Evolutionary conservation across 352 stramenopile genomes (phyloP).

Genomic region (Blastocystis sp.): DNA sequence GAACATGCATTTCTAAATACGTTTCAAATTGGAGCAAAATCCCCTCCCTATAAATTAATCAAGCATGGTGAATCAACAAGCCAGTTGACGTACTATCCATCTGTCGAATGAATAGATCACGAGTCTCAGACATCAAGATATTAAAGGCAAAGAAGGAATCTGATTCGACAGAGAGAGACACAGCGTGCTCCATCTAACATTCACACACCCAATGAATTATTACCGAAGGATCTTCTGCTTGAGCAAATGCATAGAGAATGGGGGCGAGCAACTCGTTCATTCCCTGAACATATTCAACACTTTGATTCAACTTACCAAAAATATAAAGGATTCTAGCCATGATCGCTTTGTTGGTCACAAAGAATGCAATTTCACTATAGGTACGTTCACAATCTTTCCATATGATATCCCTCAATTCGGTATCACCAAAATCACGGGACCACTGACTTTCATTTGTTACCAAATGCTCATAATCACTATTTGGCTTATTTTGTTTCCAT

Average conservation of each 20-base stretch:
- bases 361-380: slow-evolving; percentile 73
- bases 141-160: slow-evolving; percentile 76
- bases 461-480: background rate
- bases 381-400: slow-evolving; percentile 75
- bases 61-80: background rate
- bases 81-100: slow-evolving; percentile 62
- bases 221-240: background rate
- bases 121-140: slow-evolving; percentile 71
- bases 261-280: slow-evolving; percentile 80
- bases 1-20: background rate
- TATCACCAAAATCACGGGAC: slow-evolving; percentile 60
- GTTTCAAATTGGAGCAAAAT: background rate
- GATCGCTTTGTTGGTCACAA: slow-evolving; percentile 69
- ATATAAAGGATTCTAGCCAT: slow-evolving; percentile 75
- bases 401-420: slow-evolving; percentile 71
- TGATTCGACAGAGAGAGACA: slow-evolving; percentile 66
- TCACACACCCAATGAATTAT: background rate
- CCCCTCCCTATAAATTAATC: background rate
- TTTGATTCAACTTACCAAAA: slow-evolving; percentile 75
- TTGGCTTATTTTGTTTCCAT: background rate
- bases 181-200: slow-evolving; percentile 53
- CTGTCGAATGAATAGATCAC: slow-evolving; percentile 70
- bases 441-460: slow-evolving; percentile 45
- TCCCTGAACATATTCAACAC: slow-evolving; percentile 78
- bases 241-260: slow-evolving; percentile 73